phyloP scores from a whole-genome alignment of 805 yeast species.

The Metschnikowia continentalis region DNA sequence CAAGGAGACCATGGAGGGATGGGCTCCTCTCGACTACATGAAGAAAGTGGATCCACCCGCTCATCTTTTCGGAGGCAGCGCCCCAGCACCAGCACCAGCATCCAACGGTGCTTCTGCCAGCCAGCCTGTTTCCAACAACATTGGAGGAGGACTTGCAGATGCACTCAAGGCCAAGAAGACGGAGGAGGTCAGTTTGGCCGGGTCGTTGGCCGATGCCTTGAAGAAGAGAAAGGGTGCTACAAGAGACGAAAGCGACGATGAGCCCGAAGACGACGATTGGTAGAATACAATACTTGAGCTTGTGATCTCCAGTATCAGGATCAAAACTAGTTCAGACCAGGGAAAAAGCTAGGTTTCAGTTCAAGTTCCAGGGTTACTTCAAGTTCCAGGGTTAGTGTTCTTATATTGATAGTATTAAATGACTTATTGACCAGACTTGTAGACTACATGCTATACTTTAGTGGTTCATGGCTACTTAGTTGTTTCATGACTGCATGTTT shows the following conservation, averaged over 20 bases:
- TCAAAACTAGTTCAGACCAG: too few species aligned
- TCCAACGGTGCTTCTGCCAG: conserved; percentile 11
- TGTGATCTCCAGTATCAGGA: too few species aligned
- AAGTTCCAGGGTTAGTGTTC: too few species aligned
- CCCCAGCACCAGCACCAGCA: conserved; percentile 25
- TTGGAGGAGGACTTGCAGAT: conserved; percentile 61
- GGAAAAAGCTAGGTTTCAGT: background rate
- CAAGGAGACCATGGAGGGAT: conserved; percentile 80
- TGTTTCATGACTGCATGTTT: too few species aligned
- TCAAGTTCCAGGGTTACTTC: too few species aligned
- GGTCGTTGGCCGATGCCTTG: conserved; percentile 86
- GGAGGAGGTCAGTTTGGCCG: conserved; percentile 62
- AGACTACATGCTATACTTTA: too few species aligned
- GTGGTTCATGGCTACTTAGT: too few species aligned
- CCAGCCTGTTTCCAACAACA: conserved; percentile 11
- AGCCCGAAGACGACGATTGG: conserved; percentile 52
- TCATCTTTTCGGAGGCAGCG: conserved; percentile 17
- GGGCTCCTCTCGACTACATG: conserved; percentile 96
- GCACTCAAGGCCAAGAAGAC: conserved; percentile 62
- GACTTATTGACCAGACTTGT: too few species aligned
- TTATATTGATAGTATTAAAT: too few species aligned
- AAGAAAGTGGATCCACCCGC: conserved; percentile 53
- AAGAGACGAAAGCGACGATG: conserved; percentile 65
- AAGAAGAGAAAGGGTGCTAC: conserved; percentile 67
- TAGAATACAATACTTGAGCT: background rate